Evolutionary conservation across 2,329 filamentous ascomycete genomes (phyloP).

Genomic region (Colletotrichum zoysiae): DNA sequence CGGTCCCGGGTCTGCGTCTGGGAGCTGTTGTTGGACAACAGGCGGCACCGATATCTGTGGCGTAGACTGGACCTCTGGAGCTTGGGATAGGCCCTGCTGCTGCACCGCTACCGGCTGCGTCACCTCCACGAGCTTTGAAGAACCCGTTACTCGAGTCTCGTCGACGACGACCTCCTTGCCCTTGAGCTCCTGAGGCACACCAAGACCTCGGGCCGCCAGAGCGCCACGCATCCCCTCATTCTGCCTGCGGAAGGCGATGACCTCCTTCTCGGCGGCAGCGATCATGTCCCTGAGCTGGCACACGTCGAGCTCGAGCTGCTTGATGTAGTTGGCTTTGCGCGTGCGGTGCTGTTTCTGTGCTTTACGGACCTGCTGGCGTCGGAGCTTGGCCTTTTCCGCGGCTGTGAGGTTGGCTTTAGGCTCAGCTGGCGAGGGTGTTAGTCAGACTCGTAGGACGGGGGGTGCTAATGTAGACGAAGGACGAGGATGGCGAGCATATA

Average conservation of each 20-base stretch:
- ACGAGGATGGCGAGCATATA: neutral
- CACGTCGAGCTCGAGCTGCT: constrained; percentile 66
- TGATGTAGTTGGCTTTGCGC: constrained; percentile 68
- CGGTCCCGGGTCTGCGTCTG: constrained; percentile 27
- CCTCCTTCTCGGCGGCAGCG: constrained; percentile 56
- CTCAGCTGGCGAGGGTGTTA: constrained; percentile 11
- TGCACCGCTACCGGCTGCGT: constrained; percentile 6
- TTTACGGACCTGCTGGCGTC: constrained; percentile 64
- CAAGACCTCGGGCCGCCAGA: constrained; percentile 47
- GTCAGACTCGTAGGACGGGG: too few species aligned
- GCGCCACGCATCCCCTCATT: constrained; percentile 58
- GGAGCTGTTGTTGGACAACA: constrained; percentile 21
- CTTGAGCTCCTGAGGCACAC: constrained; percentile 16
- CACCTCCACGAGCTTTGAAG: neutral
- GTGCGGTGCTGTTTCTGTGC: constrained; percentile 69
- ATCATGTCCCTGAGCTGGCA: constrained; percentile 62
- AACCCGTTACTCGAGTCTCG: constrained; percentile 3
- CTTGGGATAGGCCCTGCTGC: neutral
- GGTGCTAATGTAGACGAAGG: neutral
- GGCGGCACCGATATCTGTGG: constrained; percentile 2
- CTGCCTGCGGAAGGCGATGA: constrained; percentile 52
- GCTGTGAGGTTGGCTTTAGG: neutral
- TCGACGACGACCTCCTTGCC: constrained; percentile 7
- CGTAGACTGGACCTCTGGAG: neutral
- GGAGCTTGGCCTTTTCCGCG: constrained; percentile 56